These are phyloP conservation scores for Penicillium sp. DNA, from an alignment of 2,329 filamentous ascomycete genomes.

Conservation along the genomic window DNA sequence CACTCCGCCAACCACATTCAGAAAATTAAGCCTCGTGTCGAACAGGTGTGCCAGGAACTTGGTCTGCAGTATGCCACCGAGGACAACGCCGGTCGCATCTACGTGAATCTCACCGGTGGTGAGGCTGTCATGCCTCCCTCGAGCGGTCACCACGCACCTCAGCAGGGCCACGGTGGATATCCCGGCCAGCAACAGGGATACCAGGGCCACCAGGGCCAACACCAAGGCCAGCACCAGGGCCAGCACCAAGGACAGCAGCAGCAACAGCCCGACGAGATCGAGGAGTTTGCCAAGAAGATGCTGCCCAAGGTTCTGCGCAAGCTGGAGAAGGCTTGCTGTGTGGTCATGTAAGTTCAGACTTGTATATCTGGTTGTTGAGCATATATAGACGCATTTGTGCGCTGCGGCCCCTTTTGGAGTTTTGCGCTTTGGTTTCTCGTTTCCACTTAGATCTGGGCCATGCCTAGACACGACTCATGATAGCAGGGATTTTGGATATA, in stretches of 20 bases:
- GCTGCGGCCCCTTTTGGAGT: neutral
- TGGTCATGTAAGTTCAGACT: slow-evolving; percentile 64
- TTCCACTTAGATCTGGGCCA: neutral
- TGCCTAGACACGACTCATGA: slow-evolving; percentile 9
- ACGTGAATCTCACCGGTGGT: slow-evolving; percentile 79
- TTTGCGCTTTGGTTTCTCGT: neutral
- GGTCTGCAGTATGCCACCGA: slow-evolving; percentile 83
- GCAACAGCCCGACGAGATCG: slow-evolving; percentile 58
- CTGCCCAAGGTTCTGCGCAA: slow-evolving; percentile 63
- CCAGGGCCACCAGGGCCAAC: slow-evolving; percentile 36
- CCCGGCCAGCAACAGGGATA: slow-evolving; percentile 44
- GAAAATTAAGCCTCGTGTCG: slow-evolving; percentile 94
- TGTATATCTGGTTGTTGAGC: slow-evolving; percentile 8
- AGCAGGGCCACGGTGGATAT: slow-evolving; percentile 33
- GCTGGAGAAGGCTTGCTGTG: slow-evolving; percentile 70
- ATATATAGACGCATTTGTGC: slow-evolving; percentile 4
- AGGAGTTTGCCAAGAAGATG: slow-evolving; percentile 61
- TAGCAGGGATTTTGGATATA: slow-evolving; percentile 8
- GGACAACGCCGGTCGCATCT: slow-evolving; percentile 86
- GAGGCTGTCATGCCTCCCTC: slow-evolving; percentile 52
- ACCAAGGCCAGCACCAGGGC: slow-evolving; percentile 42
- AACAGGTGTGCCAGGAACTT: slow-evolving; percentile 79
- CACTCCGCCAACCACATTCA: slow-evolving; percentile 80
- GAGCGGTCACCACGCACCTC: slow-evolving; percentile 48
- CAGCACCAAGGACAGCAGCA: slow-evolving; percentile 47